Evolutionary conservation across 352 stramenopile species (phyloP), one percentile per base, ranked within the genome.

Genomic region (Globisporangium echinulatum): DNA sequence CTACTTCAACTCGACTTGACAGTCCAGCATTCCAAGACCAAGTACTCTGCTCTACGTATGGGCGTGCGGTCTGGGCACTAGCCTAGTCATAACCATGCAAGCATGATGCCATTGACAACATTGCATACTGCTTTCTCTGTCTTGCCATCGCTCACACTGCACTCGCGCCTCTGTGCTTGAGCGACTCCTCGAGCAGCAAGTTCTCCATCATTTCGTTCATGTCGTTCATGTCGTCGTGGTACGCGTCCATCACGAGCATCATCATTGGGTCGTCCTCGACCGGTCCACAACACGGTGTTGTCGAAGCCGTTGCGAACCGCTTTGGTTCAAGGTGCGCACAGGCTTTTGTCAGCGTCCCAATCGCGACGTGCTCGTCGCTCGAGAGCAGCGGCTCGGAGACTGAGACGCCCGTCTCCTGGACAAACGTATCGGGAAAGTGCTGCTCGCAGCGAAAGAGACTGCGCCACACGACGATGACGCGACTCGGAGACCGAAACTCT

Each of bases 171-270:
- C 40, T 25, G 19, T 42, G 54, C 43, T 50, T 52, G 2, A 68
- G 39, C 44, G 11, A 52, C 53, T 85, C 69, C 46, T 82, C 65
- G 19, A 87, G 48, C 25, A 87, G 58, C 46, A 83, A 42, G 57
- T 83, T 72, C 64, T 87, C 77, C 19, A 85, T 66, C 60, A 78
- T 78, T 10, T 71, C 52, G 53, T 67, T 76, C 52, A 85, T 59
- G 3, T 71, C 64, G 25, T 79, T 69, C 25, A 82, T 68, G 58
- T 83, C 75, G 19, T 83, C 73, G 52, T 87, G 71, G 54, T 83
- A 83, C 1, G 66, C 62, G 56, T 82, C 69, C 36, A 81, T 75
- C n/a, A 87, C 75, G 5, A 79, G 66, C 11, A 78, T 80, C 33
- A 73, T 82, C 6, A 87, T 70, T 43, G 79, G 44, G 9, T 76